These are phyloP conservation scores for Monosporozyma siamensis DNA, from an alignment of 805 yeast species.

Conservation along the genomic window DNA sequence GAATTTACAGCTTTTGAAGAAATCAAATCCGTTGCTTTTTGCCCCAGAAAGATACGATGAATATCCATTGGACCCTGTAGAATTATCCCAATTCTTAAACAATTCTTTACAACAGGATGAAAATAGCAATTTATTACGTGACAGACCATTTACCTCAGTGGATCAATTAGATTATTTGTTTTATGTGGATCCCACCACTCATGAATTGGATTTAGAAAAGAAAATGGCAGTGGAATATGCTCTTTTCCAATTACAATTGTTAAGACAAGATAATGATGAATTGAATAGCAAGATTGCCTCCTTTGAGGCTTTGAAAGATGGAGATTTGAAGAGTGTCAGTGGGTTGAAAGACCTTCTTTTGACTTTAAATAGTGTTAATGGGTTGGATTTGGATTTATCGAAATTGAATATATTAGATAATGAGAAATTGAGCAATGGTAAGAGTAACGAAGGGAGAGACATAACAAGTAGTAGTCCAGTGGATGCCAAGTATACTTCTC, in stretches of 20 bases:
- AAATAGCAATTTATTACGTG: constrained; percentile 3
- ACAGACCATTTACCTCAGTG: constrained; percentile 15
- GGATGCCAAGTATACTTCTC: too few species aligned
- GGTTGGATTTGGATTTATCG: constrained; percentile 13
- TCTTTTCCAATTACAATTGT: constrained; percentile 16
- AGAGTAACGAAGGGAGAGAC: too few species aligned
- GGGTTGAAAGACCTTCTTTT: constrained; percentile 17
- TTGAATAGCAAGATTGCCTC: constrained; percentile 1
- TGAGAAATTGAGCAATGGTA: background rate
- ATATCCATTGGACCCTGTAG: constrained; percentile 23
- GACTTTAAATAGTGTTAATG: constrained; percentile 15
- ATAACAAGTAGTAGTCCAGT: too few species aligned
- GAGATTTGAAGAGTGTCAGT: constrained; percentile 9
- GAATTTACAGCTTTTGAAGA: constrained; percentile 16
- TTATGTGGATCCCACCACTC: constrained; percentile 11
- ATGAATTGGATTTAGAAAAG: constrained; percentile 20
- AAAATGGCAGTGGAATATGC: constrained; percentile 26
- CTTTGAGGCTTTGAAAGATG: constrained; percentile 9
- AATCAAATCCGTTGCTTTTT: constrained; percentile 24
- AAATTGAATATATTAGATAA: constrained; percentile 3
- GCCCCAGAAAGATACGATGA: constrained; percentile 18
- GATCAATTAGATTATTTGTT: constrained; percentile 22
- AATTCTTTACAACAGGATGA: constrained; percentile 7
- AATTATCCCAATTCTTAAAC: constrained; percentile 19
- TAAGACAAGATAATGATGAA: constrained; percentile 7